Percentiles rank a stretch among this genome's conserved stretches.
Evolutionary conservation across 441 rosid genomes (phyloP).

Genomic region (Gossypium aridum): DNA sequence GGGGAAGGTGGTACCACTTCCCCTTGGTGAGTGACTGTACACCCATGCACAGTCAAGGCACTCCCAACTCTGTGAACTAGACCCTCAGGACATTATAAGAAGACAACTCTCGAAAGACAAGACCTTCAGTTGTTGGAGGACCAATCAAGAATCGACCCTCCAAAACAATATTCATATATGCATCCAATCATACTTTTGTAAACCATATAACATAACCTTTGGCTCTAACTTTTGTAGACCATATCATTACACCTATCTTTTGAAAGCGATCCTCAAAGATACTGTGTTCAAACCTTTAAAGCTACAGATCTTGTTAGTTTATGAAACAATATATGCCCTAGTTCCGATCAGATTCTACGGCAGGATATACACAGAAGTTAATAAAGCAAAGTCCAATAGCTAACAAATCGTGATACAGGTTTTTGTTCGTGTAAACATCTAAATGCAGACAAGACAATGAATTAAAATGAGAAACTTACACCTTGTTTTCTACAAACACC

Average conservation of each 20-base stretch:
- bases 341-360: neutral
- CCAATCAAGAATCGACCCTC: no score
- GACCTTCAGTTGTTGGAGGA: no score
- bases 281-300: neutral
- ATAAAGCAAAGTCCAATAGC: neutral
- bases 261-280: neutral
- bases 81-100: no score
- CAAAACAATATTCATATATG: no score
- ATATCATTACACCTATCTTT: neutral
- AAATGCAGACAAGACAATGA: conserved; percentile 9
- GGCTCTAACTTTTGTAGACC: neutral
- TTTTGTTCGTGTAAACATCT: neutral
- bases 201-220: no score
- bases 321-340: neutral
- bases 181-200: no score
- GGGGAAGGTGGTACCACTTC: neutral
- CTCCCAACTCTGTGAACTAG: no score
- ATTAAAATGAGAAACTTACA: conserved; percentile 14
- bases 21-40: no score
- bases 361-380: neutral
- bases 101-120: no score
- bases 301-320: neutral
- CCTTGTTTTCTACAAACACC: conserved; percentile 7
- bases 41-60: no score
- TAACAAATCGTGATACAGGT: neutral